Base-by-base conservation (phyloP, 208 protist genomes). In the Wallacemonas collosoma region DNA sequence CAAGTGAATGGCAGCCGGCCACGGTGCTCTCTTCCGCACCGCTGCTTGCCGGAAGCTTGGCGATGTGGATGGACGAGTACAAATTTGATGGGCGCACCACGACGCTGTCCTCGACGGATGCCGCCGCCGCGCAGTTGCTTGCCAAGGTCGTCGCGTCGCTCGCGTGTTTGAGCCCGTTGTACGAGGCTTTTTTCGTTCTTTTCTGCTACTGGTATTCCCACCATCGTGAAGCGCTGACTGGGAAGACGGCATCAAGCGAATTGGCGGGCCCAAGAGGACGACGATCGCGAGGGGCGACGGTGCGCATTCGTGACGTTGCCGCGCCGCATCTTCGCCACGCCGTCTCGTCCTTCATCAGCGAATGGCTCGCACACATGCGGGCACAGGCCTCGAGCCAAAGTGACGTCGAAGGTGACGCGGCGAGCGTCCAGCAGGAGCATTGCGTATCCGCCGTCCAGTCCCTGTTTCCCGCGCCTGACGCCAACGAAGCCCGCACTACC, bases 1-100 rank as follows among this genome's bases (percentile, higher is more conserved):
- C 73, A 1, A 69, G 70, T 26, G 54, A 56, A 66, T 83, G 78
- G 78, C 64, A 44, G 1, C 35, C 45, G 26, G 41, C 65, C 17
- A 6, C 44, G 7, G 53, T 56, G n/a, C 60, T 7, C 15, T 12
- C 60, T 3, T 6, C 38, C 17, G 60, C 60, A 4, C 43, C 60
- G 7, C 43, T 41, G 12, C 17, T 65, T n/a, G 43, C 38, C 36
- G 12, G 41, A 0, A 48, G 40, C n/a, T 38, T 41, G 15, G 60
- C 60, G 8, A 51, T 41, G 12, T 6, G 11, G 53, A 7, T 57
- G 14, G 1, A 8, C 14, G 53, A 57, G 5, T n/a, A 36, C 15
- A 57, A 26, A 26, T 26, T 0, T 26, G 26, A 26, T 26, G 26
- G 0, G 26, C 26, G 26, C 26, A 26, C 26, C 26, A 26, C 6